Evolutionary conservation across 1,139 yeast species (phyloP).

Genomic region (Torulaspora pretoriensis): DNA sequence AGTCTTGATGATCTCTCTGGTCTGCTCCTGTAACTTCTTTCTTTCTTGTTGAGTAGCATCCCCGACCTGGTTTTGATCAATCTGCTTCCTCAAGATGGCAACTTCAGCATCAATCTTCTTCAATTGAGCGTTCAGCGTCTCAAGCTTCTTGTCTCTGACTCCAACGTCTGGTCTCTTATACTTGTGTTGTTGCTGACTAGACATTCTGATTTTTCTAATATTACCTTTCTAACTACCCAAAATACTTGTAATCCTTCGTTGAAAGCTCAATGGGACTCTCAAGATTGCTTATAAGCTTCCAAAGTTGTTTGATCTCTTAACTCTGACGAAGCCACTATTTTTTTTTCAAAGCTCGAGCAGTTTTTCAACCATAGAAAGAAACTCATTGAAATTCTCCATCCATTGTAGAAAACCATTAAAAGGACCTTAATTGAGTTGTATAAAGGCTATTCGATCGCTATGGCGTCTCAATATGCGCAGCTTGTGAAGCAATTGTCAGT

Average conservation of each 20-base stretch:
- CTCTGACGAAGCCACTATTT: slow-evolving; percentile 3
- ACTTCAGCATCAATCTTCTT: slow-evolving; percentile 56
- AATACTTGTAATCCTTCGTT: background rate
- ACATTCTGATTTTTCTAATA: background rate
- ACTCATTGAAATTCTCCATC: background rate
- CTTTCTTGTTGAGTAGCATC: slow-evolving; percentile 47
- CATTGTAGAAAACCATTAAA: background rate
- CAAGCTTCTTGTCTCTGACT: slow-evolving; percentile 53
- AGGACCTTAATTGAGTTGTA: background rate
- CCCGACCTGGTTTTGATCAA: slow-evolving; percentile 40
- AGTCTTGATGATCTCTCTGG: slow-evolving; percentile 57
- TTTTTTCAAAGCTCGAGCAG: background rate
- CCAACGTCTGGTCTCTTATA: slow-evolving; percentile 74
- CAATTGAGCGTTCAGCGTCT: slow-evolving; percentile 60
- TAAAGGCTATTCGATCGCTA: background rate
- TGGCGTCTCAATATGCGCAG: slow-evolving; percentile 41
- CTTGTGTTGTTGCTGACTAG: slow-evolving; percentile 12
- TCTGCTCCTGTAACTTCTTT: slow-evolving; percentile 60
- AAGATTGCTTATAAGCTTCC: background rate
- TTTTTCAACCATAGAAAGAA: background rate
- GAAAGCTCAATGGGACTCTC: slow-evolving; percentile 1
- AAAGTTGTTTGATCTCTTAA: background rate
- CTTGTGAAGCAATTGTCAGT: slow-evolving; percentile 51
- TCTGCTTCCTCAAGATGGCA: slow-evolving; percentile 35
- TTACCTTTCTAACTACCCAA: background rate